phyloP scores from a whole-genome alignment of 495 filamentous ascomycete genomes.

The Elaphomyces granulatus region DNA sequence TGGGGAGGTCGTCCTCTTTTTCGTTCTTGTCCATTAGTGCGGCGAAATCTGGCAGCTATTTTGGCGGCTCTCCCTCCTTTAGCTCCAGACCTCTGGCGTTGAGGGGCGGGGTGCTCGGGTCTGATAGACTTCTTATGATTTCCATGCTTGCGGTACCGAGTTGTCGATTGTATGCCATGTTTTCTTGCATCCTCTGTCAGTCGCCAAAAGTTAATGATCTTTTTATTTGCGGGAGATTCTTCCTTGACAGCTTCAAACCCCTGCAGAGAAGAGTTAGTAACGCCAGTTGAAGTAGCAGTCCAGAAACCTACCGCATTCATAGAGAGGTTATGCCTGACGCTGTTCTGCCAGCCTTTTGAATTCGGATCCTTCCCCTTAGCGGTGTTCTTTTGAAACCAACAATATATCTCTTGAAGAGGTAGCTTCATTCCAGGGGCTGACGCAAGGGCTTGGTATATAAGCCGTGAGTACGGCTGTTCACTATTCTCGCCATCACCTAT shows the following conservation, averaged over 20 bases:
- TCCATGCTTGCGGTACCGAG: conserved; percentile 48
- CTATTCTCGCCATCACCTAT: conserved; percentile 23
- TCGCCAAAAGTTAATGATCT: conserved; percentile 51
- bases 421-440: conserved; percentile 48
- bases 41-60: conserved; percentile 15
- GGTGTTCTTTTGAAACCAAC: conserved; percentile 77
- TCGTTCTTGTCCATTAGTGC: not conserved
- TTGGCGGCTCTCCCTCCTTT: conserved; percentile 41
- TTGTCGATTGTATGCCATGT: conserved; percentile 58
- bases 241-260: conserved; percentile 49
- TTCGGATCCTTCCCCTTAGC: conserved; percentile 48
- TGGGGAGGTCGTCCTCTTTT: not conserved
- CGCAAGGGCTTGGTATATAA: conserved; percentile 66
- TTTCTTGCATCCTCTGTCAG: conserved; percentile 46
- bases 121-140: conserved; percentile 31
- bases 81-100: conserved; percentile 40
- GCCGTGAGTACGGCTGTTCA: conserved; percentile 63
- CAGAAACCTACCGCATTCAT: conserved; percentile 81
- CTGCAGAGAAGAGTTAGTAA: conserved; percentile 23
- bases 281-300: conserved; percentile 1
- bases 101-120: conserved; percentile 28
- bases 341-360: conserved; percentile 90
- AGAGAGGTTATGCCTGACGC: conserved; percentile 89
- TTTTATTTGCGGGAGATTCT: conserved; percentile 32
- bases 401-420: conserved; percentile 75